Conservation (phyloP, 2,329 filamentous ascomycete genomes). For the Cladosporium halotolerans region DNA sequence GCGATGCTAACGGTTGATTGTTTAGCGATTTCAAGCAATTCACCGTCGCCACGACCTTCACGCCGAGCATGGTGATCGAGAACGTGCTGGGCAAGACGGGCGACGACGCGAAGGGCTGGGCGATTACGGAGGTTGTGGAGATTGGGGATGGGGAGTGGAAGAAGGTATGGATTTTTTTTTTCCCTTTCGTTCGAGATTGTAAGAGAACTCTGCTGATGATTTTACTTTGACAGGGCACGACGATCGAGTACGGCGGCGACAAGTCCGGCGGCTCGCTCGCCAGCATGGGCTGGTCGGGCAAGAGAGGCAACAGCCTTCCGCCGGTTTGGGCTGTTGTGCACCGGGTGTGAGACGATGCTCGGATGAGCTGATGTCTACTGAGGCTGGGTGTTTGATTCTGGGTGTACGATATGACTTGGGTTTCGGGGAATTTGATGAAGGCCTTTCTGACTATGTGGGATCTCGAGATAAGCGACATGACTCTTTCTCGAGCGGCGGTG, state of each 20-base stretch:
- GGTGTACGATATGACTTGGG: neutral
- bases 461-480: no score
- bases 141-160: constrained; percentile 25
- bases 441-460: no score
- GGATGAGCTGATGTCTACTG: neutral
- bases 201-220: neutral
- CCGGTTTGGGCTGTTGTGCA: constrained; percentile 33
- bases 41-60: constrained; percentile 23
- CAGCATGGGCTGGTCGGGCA: constrained; percentile 29
- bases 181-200: no score
- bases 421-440: neutral
- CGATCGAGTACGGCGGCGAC: constrained; percentile 23
- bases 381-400: neutral
- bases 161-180: constrained; percentile 26
- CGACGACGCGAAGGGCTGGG: constrained; percentile 23
- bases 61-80: constrained; percentile 26
- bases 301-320: constrained; percentile 24
- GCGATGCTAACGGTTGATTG: neutral
- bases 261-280: constrained; percentile 24
- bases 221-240: constrained; percentile 20
- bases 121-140: constrained; percentile 29
- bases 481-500: no score
- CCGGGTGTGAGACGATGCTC: constrained; percentile 16
- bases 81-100: constrained; percentile 19
- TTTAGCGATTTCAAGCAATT: constrained; percentile 29